A percentile compares a stretch with the other conserved stretches of the same genome.
Conservation (phyloP, 2,329 filamentous ascomycete species). For the Dendryphion nanum region DNA sequence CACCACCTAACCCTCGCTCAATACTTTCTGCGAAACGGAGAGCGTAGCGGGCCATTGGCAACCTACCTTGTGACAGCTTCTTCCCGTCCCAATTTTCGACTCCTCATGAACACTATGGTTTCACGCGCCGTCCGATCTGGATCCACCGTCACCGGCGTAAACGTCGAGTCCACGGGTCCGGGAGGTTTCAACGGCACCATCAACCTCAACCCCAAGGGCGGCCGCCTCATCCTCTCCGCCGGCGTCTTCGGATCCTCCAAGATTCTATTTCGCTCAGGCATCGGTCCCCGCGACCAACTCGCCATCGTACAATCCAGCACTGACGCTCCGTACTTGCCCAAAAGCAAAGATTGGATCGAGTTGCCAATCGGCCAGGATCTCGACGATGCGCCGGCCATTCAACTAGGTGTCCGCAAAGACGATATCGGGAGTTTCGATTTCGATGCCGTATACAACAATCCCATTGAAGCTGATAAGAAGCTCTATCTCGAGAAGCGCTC, state of each 20-base stretch:
- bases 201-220: slow-evolving; percentile 54
- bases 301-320: slow-evolving; percentile 36
- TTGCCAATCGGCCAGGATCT: slow-evolving; percentile 46
- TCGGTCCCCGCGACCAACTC: slow-evolving; percentile 53
- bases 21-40: slow-evolving; percentile 63
- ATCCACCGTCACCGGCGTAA: slow-evolving; percentile 59
- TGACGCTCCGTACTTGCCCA: slow-evolving; percentile 38
- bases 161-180: slow-evolving; percentile 45
- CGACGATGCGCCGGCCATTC: slow-evolving; percentile 31
- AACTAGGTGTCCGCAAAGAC: slow-evolving; percentile 2
- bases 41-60: slow-evolving; percentile 64
- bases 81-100: slow-evolving; percentile 58
- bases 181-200: slow-evolving; percentile 55
- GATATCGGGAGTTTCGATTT: slow-evolving; percentile 58
- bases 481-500: slow-evolving; percentile 40
- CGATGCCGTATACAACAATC: slow-evolving; percentile 53
- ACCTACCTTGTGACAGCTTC: slow-evolving; percentile 65
- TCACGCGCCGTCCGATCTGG: slow-evolving; percentile 60
- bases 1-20: slow-evolving; percentile 57
- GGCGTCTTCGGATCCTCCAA: slow-evolving; percentile 66
- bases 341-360: slow-evolving; percentile 42
- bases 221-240: slow-evolving; percentile 63
- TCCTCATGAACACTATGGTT: slow-evolving; percentile 63
- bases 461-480: slow-evolving; percentile 31
- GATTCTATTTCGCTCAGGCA: slow-evolving; percentile 63